Evolutionary conservation across 2,329 filamentous ascomycete genomes (phyloP), one percentile per base, ranked within the genome.

Genomic region (Talaromyces sp.): DNA sequence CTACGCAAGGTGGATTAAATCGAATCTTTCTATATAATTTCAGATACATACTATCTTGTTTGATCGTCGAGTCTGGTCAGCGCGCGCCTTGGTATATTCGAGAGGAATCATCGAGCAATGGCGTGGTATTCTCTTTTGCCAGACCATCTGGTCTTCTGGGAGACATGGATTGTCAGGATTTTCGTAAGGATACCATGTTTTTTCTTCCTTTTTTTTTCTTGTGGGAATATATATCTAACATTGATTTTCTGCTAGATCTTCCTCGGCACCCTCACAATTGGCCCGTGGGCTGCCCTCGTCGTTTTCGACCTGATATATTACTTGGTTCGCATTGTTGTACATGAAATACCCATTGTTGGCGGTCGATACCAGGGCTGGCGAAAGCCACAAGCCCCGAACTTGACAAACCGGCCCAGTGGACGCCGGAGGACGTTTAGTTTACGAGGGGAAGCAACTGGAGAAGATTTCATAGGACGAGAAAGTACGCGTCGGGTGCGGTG

Each of bases 91-190:
- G 18, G 44, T 27, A 47, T 47, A 40, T 12, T 18, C n/a, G 44
- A 47, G 23, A 47, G 44, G 10, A 23, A 12, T 47, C 7, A 12
- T 47, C 10, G 27, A 47, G 44, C 44, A 10, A 89, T 89, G 87
- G 82, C 83, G 52, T 83, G 85, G 79, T 85, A 87, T 65, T 89
- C 87, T 2, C 82, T 90, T 62, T 81, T 90, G 36, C 87, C 87
- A 1, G 77, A 81, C 18, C 78, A 82, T 61, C 78, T 88, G 59
- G 81, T 78, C 50, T 77, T 79, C 44, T 71, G 89, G 58, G 87
- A 90, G 71, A 82, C 80, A 57, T 89, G 86, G 86, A 77, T 85
- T 61, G 82, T 83, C 53, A 81, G 85, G 9, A 70, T 85, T 52
- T 89, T 89, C 71, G 87, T 89, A 79, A 69, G 84, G 72, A 36